Base-by-base conservation (phyloP, 2,329 filamentous ascomycete species). In the Zalaria sp. region DNA sequence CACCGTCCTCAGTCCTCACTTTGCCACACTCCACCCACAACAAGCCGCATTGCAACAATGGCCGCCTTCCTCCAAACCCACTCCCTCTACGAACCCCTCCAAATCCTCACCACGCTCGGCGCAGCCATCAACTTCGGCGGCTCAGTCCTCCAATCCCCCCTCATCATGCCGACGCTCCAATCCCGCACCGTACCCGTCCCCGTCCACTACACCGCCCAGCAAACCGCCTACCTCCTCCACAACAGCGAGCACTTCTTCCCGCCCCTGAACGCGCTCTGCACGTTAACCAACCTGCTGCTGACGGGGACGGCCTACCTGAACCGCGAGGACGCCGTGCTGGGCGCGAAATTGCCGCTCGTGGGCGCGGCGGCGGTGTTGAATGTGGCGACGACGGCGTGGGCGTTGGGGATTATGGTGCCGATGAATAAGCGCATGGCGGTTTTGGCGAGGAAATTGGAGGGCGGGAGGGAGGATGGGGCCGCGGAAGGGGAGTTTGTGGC, bases 71-170 rank as follows among this genome's bases (percentile, higher is more conserved):
- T 32, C 31, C 32, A 27, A 29, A 41, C 38, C 32, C 35, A 35
- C 1, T 41, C 35, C 38, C 38, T 37, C 35, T 39, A 41, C 43
- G 43, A 44, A n/a, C 43, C 39, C 26, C 43, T 44, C 27, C 43
- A 44, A 27, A 44, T 44, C 44, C 47, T 57, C 43, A 50, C 51
- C 27, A 51, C 49, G 5, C 42, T 57, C 10, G 50, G 49, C 41
- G 51, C 53, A 8, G 55, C 54, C 39, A 45, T 52, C 41, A 57
- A 57, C 50, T 53, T 53, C 34, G 55, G 55, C 39, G 55, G 50
- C 39, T 56, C 54, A 35, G 53, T 46, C 27, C 50, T 57, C n/a
- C 55, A 57, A 51, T 51, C 54, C 31, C 51, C 53, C 28, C 47
- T 58, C 37, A 54, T 51, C 26, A 53, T 57, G 52, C 55, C 55